phyloP scores from a whole-genome alignment of 345 rosid species.

The Populus nigra region DNA sequence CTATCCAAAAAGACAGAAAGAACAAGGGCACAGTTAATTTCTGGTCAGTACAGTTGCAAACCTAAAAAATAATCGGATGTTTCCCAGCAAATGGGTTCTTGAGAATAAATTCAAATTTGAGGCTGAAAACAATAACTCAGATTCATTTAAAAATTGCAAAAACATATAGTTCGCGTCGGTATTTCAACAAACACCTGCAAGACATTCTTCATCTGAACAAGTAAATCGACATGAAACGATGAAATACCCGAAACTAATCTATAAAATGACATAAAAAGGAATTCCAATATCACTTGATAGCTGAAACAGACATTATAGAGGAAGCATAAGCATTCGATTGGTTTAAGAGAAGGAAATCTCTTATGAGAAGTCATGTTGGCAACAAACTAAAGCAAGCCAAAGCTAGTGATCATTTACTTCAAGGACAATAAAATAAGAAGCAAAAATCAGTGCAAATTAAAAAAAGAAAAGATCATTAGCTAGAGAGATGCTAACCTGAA shows the following conservation, averaged over 20 bases:
- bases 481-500: not conserved
- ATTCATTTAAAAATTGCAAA: not conserved
- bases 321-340: not conserved
- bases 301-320: not conserved
- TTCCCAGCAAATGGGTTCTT: not conserved
- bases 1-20: not conserved
- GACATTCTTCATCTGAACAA: not conserved
- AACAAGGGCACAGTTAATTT: not conserved
- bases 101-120: not conserved
- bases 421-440: not conserved
- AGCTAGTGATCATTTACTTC: not conserved
- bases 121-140: not conserved
- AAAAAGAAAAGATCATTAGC: not conserved
- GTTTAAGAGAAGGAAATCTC: not conserved
- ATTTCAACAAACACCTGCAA: conserved; percentile 33
- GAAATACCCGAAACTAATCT: not conserved
- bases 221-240: not conserved
- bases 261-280: not conserved
- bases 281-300: not conserved
- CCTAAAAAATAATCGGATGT: too few relatives aligned
- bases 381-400: not conserved
- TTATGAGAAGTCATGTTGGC: not conserved
- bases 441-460: too few relatives aligned
- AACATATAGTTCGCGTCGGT: not conserved
- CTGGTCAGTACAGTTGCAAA: not conserved